Percentiles rank a stretch among this genome's conserved stretches.
Conservation (phyloP, 1,284 basidiomycete species). For the Apiotrichum laibachii region DNA sequence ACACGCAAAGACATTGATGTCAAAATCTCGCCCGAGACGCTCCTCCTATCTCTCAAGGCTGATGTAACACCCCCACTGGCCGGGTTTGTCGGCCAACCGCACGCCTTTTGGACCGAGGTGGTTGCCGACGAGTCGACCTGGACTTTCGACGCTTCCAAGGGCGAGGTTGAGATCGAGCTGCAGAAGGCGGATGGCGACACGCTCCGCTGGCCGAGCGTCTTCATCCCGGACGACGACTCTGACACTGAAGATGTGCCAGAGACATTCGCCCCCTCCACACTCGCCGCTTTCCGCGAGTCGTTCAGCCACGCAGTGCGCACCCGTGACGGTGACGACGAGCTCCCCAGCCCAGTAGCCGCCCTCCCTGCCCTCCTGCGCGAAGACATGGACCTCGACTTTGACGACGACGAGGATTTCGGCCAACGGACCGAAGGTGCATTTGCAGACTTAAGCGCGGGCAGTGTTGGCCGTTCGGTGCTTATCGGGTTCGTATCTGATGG, state of each 20-base stretch:
- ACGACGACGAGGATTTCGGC: conserved; percentile 54
- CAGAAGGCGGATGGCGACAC: conserved; percentile 69
- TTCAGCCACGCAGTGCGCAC: conserved; percentile 32
- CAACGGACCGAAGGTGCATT: conserved; percentile 56
- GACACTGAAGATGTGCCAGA: conserved; percentile 75
- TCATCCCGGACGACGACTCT: conserved; percentile 52
- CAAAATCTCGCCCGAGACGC: conserved; percentile 61
- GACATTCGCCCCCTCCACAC: conserved; percentile 78
- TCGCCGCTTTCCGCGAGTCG: conserved; percentile 69
- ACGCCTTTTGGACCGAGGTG: conserved; percentile 72
- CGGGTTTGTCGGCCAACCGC: conserved; percentile 57
- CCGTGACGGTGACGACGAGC: conserved; percentile 23
- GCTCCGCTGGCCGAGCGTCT: conserved; percentile 81
- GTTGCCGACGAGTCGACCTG: conserved; percentile 70
- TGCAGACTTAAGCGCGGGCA: conserved; percentile 29
- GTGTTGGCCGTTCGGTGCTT: conserved; percentile 38
- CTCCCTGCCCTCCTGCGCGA: conserved; percentile 48
- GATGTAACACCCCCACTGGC: conserved; percentile 56
- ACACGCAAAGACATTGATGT: conserved; percentile 65
- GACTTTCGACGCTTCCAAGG: conserved; percentile 75
- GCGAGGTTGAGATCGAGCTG: conserved; percentile 74
- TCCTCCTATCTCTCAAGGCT: conserved; percentile 54
- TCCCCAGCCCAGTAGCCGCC: conserved; percentile 34
- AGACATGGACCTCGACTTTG: conserved; percentile 50
- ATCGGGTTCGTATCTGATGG: conserved; percentile 28